These are phyloP conservation scores for Candida maltosa DNA, from an alignment of 805 yeast genomes.

Conservation along the genomic window DNA sequence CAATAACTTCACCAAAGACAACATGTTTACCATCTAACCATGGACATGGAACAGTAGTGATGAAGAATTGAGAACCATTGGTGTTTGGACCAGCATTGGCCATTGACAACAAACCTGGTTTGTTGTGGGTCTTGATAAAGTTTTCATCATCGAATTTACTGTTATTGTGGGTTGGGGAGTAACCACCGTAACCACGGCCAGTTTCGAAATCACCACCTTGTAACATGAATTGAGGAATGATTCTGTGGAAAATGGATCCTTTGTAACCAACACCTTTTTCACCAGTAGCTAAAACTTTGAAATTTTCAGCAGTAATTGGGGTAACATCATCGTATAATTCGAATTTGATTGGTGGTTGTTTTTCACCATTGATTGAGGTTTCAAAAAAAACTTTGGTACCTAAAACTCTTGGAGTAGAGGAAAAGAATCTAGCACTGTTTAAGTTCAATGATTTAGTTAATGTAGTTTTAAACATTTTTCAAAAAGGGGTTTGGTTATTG, in stretches of 20 bases:
- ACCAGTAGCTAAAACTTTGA: constrained; percentile 82
- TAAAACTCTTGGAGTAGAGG: constrained; percentile 41
- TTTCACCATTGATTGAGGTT: constrained; percentile 52
- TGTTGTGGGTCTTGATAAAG: constrained; percentile 69
- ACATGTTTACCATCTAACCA: constrained; percentile 80
- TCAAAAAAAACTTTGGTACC: constrained; percentile 58
- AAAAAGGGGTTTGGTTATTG: too few relatives aligned
- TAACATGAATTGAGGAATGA: constrained; percentile 46
- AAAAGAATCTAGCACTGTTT: constrained; percentile 43
- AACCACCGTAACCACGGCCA: constrained; percentile 46
- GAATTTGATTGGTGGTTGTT: constrained; percentile 36
- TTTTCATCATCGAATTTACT: constrained; percentile 71
- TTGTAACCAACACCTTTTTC: constrained; percentile 45
- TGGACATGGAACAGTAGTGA: constrained; percentile 75
- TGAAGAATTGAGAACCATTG: constrained; percentile 96
- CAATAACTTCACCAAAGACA: constrained; percentile 78
- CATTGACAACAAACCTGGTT: constrained; percentile 85
- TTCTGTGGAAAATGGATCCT: constrained; percentile 44
- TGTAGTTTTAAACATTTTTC: constrained; percentile 20
- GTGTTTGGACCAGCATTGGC: constrained; percentile 98
- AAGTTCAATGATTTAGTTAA: constrained; percentile 15
- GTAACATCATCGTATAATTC: constrained; percentile 80
- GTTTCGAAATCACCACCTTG: constrained; percentile 49
- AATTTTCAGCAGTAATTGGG: constrained; percentile 95
- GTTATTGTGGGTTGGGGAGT: constrained; percentile 55